These are phyloP conservation scores for Calonectria crousiana DNA, from an alignment of 2,329 filamentous ascomycete species.

Conservation along the genomic window DNA sequence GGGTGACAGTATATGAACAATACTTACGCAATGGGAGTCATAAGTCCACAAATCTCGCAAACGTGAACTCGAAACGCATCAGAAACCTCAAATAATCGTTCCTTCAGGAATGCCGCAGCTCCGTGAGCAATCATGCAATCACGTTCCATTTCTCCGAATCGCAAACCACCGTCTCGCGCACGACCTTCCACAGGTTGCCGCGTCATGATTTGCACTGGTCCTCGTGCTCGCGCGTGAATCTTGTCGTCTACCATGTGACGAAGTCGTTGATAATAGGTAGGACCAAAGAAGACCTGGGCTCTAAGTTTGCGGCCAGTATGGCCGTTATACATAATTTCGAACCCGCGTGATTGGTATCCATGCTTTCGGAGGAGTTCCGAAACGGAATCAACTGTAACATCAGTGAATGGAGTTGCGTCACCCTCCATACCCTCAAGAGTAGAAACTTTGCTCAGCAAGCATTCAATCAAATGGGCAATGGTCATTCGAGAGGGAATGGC, in stretches of 20 bases:
- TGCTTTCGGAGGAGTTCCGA: constrained; percentile 88
- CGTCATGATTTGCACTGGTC: constrained; percentile 96
- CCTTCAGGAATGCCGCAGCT: constrained; percentile 95
- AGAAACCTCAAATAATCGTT: constrained; percentile 95
- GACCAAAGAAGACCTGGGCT: constrained; percentile 95
- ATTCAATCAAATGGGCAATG: constrained; percentile 99
- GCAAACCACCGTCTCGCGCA: constrained; percentile 95
- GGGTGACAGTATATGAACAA: background rate
- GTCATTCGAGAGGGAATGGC: constrained; percentile 99
- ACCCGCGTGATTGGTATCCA: constrained; percentile 96
- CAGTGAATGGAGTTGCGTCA: constrained; percentile 97
- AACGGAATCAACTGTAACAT: constrained; percentile 95
- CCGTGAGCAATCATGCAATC: constrained; percentile 99
- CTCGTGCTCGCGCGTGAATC: constrained; percentile 98
- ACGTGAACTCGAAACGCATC: constrained; percentile 98
- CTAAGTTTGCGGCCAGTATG: constrained; percentile 95
- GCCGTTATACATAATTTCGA: constrained; percentile 99
- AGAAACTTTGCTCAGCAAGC: constrained; percentile 95
- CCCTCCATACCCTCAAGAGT: constrained; percentile 95
- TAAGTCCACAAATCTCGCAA: constrained; percentile 97
- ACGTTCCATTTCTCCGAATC: constrained; percentile 99
- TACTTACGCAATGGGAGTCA: constrained; percentile 98
- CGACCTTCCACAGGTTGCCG: constrained; percentile 98
- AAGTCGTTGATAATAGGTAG: constrained; percentile 98
- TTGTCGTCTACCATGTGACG: constrained; percentile 99